A percentile compares a stretch with the other conserved stretches of the same genome.
These are phyloP conservation scores for Fusarium torulosum DNA, from an alignment of 2,329 filamentous ascomycete species.

Conservation along the genomic window DNA sequence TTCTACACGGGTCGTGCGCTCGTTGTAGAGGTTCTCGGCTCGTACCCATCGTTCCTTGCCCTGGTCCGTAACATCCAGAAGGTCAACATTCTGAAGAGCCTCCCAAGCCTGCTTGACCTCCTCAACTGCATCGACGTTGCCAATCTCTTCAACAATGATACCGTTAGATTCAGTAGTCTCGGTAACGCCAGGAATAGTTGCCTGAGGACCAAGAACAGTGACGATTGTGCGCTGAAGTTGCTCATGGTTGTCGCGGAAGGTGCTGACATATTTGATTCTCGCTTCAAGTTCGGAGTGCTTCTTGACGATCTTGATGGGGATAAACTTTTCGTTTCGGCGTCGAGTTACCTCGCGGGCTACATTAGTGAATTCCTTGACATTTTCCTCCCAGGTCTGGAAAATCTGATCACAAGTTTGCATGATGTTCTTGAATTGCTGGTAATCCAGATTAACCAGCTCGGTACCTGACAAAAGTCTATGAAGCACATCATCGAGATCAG, in stretches of 20 bases:
- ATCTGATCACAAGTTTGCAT: conserved; percentile 88
- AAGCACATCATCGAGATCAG: conserved; percentile 87
- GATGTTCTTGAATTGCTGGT: conserved; percentile 86
- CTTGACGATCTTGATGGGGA: conserved; percentile 94
- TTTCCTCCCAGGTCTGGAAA: conserved; percentile 94
- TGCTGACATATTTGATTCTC: conserved; percentile 91
- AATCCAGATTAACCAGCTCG: conserved; percentile 91
- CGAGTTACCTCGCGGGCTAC: conserved; percentile 95
- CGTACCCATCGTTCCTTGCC: conserved; percentile 93
- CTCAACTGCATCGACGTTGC: conserved; percentile 95
- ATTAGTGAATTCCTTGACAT: conserved; percentile 97
- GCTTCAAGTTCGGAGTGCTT: conserved; percentile 91
- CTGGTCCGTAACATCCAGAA: conserved; percentile 90
- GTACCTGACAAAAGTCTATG: conserved; percentile 88
- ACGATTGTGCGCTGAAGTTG: conserved; percentile 96
- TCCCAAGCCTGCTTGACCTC: conserved; percentile 96
- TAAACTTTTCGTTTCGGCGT: conserved; percentile 96
- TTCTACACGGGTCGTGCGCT: conserved; percentile 95
- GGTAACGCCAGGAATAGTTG: conserved; percentile 65
- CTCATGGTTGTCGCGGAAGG: conserved; percentile 96
- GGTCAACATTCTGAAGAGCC: conserved; percentile 92
- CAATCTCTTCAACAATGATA: conserved; percentile 90
- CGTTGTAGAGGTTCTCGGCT: conserved; percentile 96
- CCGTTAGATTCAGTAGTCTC: conserved; percentile 68
- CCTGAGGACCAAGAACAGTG: conserved; percentile 89